These are phyloP conservation scores for Talaromyces adpressus DNA, from an alignment of 495 filamentous ascomycete species.

Conservation along the genomic window DNA sequence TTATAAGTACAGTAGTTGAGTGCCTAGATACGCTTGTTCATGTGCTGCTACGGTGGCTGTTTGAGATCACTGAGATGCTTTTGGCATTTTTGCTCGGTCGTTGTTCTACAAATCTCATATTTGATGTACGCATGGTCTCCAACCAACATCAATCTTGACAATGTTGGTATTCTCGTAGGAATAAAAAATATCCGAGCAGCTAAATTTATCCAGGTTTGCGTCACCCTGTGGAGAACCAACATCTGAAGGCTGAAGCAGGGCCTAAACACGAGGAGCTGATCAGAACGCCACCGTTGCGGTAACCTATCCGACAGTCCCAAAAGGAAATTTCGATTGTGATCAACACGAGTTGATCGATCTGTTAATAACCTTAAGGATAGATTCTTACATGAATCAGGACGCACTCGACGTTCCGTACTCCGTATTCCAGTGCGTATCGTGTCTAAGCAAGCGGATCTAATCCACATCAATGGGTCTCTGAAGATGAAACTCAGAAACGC, in stretches of 20 bases:
- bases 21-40: background rate
- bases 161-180: background rate
- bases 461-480: background rate
- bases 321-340: background rate
- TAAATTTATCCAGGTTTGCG: background rate
- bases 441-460: background rate
- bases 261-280: slow-evolving; percentile 2
- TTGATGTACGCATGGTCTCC: background rate
- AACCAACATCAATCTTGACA: background rate
- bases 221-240: slow-evolving; percentile 6
- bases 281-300: slow-evolving; percentile 1
- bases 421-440: background rate
- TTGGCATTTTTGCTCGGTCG: background rate
- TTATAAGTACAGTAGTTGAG: background rate
- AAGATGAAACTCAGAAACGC: background rate
- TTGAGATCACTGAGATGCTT: background rate
- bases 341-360: background rate
- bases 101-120: background rate
- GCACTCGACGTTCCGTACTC: background rate
- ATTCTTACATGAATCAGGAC: background rate
- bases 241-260: background rate
- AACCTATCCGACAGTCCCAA: background rate
- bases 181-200: background rate
- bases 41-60: background rate
- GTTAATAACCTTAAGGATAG: background rate